phyloP scores from a whole-genome alignment of 148 eudicot species.

The Linanthus parryae region DNA sequence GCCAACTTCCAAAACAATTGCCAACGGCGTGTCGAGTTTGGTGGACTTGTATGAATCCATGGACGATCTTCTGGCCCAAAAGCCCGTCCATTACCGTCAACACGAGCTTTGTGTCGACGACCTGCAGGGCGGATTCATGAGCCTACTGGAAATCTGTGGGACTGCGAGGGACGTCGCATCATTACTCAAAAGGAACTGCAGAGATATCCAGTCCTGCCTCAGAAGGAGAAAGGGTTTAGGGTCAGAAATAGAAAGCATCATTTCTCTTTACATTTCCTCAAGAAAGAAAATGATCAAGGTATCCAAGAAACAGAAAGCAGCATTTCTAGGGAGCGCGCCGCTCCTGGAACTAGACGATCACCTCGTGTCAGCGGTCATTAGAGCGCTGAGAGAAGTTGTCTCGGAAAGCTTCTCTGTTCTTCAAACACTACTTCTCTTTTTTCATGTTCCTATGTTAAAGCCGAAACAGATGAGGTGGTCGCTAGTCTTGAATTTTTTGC shows the following conservation, averaged over 20 bases:
- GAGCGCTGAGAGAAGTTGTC: constrained; percentile 27
- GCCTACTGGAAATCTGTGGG: constrained; percentile 16
- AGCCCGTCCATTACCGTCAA: constrained; percentile 5
- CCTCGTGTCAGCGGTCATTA: constrained; percentile 23
- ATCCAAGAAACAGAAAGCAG: constrained; percentile 13
- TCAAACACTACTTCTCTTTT: constrained; percentile 20
- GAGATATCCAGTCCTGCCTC: constrained; percentile 16
- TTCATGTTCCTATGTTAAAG: constrained; percentile 17
- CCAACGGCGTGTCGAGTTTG: constrained; percentile 1
- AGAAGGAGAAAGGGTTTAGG: constrained; percentile 13
- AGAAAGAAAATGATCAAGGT: constrained; percentile 33
- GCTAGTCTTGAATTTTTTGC: constrained; percentile 24
- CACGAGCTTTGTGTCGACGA: constrained; percentile 1
- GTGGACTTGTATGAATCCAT: constrained; percentile 4
- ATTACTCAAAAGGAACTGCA: constrained; percentile 13
- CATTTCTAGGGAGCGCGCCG: constrained; percentile 1
- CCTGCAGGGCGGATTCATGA: constrained; percentile 1
- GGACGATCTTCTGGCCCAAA: constrained; percentile 13
- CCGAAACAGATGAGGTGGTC: constrained; percentile 23
- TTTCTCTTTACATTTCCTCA: constrained; percentile 2
- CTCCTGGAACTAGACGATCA: constrained; percentile 23
- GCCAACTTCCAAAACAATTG: constrained; percentile 5
- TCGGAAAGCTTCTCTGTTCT: constrained; percentile 17
- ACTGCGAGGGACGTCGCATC: constrained; percentile 6
- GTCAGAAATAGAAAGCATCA: constrained; percentile 1